phyloP scores from a whole-genome alignment of 2,329 filamentous ascomycete genomes.

The Eutypa lata region DNA sequence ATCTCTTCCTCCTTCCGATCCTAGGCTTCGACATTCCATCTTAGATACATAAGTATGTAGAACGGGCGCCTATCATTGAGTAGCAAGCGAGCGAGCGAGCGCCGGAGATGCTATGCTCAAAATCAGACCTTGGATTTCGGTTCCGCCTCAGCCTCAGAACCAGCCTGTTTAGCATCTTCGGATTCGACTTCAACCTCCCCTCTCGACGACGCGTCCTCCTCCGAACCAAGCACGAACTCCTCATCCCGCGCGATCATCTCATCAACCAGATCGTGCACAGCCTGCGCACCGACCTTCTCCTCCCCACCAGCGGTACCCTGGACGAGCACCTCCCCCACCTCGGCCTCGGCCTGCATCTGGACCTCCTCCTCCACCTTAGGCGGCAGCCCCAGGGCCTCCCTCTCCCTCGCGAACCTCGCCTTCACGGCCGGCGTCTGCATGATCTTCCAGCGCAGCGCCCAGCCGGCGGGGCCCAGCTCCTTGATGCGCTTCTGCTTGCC shows the following conservation, averaged over 20 bases:
- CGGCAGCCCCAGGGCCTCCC: slow-evolving; percentile 62
- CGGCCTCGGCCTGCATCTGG: slow-evolving; percentile 32
- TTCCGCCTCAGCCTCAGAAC: neutral
- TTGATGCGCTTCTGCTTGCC: slow-evolving; percentile 73
- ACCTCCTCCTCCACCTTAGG: slow-evolving; percentile 35
- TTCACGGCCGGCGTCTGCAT: slow-evolving; percentile 73
- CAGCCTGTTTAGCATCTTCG: slow-evolving; percentile 6
- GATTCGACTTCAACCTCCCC: slow-evolving; percentile 35
- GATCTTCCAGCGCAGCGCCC: slow-evolving; percentile 84
- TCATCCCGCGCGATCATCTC: slow-evolving; percentile 38
- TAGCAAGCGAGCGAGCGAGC: no score
- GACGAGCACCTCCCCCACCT: slow-evolving; percentile 14
- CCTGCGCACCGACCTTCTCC: slow-evolving; percentile 20
- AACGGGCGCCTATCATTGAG: no score
- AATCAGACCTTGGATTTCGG: no score
- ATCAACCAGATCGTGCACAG: slow-evolving; percentile 36
- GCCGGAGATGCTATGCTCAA: no score
- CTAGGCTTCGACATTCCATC: no score
- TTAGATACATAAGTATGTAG: no score
- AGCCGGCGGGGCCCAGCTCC: slow-evolving; percentile 85
- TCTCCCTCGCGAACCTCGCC: slow-evolving; percentile 62
- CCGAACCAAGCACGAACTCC: slow-evolving; percentile 46
- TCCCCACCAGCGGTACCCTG: neutral
- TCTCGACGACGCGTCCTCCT: slow-evolving; percentile 20
- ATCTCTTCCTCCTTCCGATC: no score